Evolutionary conservation across 2,329 filamentous ascomycete species (phyloP).

Genomic region (Epichloe brachyelytri): DNA sequence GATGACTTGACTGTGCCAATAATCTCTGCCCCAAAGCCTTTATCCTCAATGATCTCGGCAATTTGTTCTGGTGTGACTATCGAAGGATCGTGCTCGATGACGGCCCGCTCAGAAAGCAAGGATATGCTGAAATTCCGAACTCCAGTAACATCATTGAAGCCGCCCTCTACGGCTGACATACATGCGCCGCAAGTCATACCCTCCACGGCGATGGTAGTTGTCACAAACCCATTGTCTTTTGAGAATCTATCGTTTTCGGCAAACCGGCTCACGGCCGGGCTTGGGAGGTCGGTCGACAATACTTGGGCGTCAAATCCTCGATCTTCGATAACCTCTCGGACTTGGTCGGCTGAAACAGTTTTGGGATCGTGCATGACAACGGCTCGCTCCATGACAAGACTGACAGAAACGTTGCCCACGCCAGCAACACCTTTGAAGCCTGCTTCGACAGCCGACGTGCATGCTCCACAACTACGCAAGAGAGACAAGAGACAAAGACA

Average conservation of each 20-base stretch:
- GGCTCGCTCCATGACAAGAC: conserved; percentile 89
- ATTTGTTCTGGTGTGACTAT: conserved; percentile 40
- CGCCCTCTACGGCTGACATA: conserved; percentile 72
- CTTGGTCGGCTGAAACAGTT: conserved; percentile 57
- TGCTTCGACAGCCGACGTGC: conserved; percentile 87
- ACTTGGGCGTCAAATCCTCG: conserved; percentile 83
- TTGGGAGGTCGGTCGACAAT: conserved; percentile 66
- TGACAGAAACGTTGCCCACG: conserved; percentile 78
- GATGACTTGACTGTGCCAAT: conserved; percentile 52
- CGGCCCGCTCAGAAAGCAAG: conserved; percentile 70
- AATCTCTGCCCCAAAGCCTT: conserved; percentile 71
- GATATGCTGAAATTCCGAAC: conserved; percentile 71
- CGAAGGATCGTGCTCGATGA: conserved; percentile 63
- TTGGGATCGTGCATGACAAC: conserved; percentile 79
- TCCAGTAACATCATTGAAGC: conserved; percentile 61
- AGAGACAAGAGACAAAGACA: neutral
- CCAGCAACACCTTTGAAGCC: conserved; percentile 76
- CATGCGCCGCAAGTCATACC: conserved; percentile 91
- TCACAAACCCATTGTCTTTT: conserved; percentile 34
- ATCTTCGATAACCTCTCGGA: conserved; percentile 81
- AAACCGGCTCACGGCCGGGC: conserved; percentile 30
- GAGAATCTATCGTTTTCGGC: conserved; percentile 22
- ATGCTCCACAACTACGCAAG: conserved; percentile 68
- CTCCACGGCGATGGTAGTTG: conserved; percentile 65
- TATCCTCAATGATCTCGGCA: conserved; percentile 49